These are phyloP conservation scores for Phytophthora melonis DNA, from an alignment of 352 stramenopile genomes.

Conservation along the genomic window DNA sequence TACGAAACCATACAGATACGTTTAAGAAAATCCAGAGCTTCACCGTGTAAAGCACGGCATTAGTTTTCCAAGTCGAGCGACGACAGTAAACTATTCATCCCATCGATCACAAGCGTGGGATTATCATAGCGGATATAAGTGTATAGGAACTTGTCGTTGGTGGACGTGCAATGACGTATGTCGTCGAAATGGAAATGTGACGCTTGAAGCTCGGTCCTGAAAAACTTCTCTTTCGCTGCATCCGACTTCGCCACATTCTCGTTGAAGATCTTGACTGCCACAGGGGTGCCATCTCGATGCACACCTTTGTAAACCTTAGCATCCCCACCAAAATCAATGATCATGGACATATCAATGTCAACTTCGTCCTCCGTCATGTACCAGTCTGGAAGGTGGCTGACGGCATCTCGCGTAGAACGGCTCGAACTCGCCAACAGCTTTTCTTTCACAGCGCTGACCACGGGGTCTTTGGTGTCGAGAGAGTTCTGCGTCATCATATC, in stretches of 20 bases:
- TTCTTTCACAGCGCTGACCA: neutral
- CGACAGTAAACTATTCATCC: too few relatives aligned
- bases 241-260: neutral
- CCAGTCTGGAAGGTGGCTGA: neutral
- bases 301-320: neutral
- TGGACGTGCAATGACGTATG: too few relatives aligned
- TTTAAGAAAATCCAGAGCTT: too few relatives aligned
- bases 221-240: too few relatives aligned
- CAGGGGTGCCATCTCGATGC: neutral
- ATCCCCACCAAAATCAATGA: neutral
- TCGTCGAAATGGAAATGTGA: too few relatives aligned
- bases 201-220: too few relatives aligned
- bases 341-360: neutral
- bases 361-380: neutral
- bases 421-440: neutral
- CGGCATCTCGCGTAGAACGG: neutral
- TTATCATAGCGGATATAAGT: too few relatives aligned
- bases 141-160: too few relatives aligned
- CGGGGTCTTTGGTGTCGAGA: neutral
- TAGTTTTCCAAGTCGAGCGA: too few relatives aligned
- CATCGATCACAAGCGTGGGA: too few relatives aligned
- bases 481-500: neutral
- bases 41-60: too few relatives aligned
- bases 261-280: neutral
- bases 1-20: too few relatives aligned